Percentiles rank a stretch among this genome's conserved stretches.
Evolutionary conservation across 1,284 basidiomycete genomes (phyloP).

Genomic region (Heliocybe sulcata): DNA sequence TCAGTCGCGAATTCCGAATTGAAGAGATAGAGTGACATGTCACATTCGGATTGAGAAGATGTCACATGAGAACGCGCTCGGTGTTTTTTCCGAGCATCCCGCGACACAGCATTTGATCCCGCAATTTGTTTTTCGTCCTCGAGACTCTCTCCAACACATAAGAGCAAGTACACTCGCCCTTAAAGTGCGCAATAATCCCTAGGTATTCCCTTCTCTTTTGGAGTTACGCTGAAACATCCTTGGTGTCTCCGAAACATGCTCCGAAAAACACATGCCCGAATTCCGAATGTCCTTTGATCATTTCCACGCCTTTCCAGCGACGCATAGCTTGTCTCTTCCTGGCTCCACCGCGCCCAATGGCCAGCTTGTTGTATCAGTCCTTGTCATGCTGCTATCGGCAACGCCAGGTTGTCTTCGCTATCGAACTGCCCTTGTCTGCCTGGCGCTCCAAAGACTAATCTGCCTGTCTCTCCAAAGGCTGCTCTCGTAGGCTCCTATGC

Average conservation of each 20-base stretch:
- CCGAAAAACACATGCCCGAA: background rate
- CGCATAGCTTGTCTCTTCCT: background rate
- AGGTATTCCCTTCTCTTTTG: too few species aligned
- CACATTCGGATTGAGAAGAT: background rate
- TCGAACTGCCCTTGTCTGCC: too few species aligned
- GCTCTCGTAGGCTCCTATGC: too few species aligned
- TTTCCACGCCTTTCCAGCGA: constrained; percentile 1
- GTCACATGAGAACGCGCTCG: background rate
- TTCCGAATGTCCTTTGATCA: background rate
- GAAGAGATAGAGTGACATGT: background rate
- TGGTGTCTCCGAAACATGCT: background rate
- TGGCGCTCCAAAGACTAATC: too few species aligned
- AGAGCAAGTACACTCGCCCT: background rate
- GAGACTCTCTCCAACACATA: background rate
- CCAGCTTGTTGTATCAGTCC: background rate
- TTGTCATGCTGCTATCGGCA: background rate
- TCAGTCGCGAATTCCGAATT: background rate
- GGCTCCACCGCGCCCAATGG: background rate
- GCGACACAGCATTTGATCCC: background rate
- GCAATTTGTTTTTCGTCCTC: background rate
- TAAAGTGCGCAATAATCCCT: too few species aligned
- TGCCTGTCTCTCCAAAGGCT: too few species aligned
- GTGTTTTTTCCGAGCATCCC: background rate
- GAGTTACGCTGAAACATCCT: background rate
- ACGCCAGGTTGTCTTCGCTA: too few species aligned